Conservation (phyloP, 495 filamentous ascomycete genomes). For the Letharia columbiana region DNA sequence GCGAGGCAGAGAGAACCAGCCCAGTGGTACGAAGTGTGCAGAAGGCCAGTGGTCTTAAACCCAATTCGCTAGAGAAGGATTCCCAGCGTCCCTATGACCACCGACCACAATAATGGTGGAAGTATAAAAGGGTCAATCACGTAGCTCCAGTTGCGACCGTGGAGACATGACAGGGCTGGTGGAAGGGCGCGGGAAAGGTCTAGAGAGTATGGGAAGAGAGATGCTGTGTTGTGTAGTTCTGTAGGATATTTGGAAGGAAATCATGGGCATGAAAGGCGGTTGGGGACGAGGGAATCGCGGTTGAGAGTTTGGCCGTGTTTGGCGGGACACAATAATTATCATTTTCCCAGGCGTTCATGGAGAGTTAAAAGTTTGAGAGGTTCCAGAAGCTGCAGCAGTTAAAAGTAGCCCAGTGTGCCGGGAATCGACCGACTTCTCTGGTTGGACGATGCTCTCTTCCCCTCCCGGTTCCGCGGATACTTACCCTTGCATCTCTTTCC, state of each 20-base stretch:
- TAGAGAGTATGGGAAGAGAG: neutral
- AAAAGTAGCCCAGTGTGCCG: slow-evolving; percentile 1
- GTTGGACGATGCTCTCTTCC: neutral
- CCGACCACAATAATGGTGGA: neutral
- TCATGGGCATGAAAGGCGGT: neutral
- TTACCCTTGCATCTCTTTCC: too few species aligned
- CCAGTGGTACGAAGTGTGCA: neutral
- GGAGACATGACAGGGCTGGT: neutral
- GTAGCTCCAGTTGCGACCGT: neutral
- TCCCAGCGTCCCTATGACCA: neutral
- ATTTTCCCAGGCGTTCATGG: neutral
- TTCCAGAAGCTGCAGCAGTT: slow-evolving; percentile 12
- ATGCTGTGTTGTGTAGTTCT: neutral
- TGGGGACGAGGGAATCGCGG: too few species aligned
- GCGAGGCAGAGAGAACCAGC: neutral
- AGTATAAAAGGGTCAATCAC: neutral
- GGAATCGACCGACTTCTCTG: neutral
- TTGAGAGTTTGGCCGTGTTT: neutral
- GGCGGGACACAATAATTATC: neutral
- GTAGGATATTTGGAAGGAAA: neutral
- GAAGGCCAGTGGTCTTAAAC: neutral
- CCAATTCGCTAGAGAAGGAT: neutral
- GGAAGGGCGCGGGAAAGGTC: neutral
- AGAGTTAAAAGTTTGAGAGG: neutral
- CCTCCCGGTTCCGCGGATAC: neutral